Evolutionary conservation across 129 eudicot genomes (phyloP).

Genomic region (Lactuca saligna): DNA sequence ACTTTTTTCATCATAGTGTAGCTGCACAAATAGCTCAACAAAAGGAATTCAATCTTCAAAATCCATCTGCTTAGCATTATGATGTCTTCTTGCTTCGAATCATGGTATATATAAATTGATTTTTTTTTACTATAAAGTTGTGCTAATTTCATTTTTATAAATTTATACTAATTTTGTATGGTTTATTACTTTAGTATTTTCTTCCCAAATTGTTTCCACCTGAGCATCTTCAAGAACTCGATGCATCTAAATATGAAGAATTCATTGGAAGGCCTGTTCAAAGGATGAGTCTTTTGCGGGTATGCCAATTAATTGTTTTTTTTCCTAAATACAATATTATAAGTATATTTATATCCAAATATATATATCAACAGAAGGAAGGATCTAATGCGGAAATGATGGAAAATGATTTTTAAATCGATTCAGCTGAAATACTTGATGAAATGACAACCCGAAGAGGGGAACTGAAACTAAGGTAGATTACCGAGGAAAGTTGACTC

Average conservation of each 20-base stretch:
- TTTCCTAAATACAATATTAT: not conserved
- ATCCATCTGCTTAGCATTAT: no score
- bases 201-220: slow-evolving; percentile 69
- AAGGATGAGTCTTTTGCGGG: slow-evolving; percentile 53
- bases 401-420: slow-evolving; percentile 39
- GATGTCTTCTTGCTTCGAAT: no score
- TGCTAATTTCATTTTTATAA: no score
- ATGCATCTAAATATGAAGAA: slow-evolving; percentile 89
- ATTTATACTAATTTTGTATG: not conserved
- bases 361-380: slow-evolving; percentile 48
- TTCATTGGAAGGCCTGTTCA: slow-evolving; percentile 39
- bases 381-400: slow-evolving; percentile 33
- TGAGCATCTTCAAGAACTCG: slow-evolving; percentile 60
- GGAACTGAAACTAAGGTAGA: slow-evolving; percentile 51
- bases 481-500: slow-evolving; percentile 16
- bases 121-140: not conserved
- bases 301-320: slow-evolving; percentile 15
- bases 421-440: slow-evolving; percentile 71
- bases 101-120: no score
- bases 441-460: slow-evolving; percentile 88
- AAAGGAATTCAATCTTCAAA: no score
- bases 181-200: slow-evolving; percentile 43
- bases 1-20: no score
- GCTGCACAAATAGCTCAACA: no score
- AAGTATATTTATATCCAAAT: not conserved